A percentile compares a stretch with the other conserved stretches of the same genome.
These are phyloP conservation scores for Suhomyces ambrosiae DNA, from an alignment of 1,139 yeast genomes.

Conservation along the genomic window DNA sequence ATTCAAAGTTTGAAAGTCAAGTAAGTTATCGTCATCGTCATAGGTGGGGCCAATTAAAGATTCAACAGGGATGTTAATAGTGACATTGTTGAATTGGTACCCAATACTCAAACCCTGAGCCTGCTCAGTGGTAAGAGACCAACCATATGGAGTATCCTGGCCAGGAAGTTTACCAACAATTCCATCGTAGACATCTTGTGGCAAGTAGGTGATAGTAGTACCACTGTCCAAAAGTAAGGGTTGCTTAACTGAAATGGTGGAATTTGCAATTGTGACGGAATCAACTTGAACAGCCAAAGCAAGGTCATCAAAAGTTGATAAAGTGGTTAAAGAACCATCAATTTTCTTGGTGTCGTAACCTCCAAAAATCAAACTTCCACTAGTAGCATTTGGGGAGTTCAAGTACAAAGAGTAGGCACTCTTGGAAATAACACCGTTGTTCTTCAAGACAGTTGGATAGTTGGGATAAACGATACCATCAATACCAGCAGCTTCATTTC, in stretches of 20 bases:
- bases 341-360: slow-evolving; percentile 33
- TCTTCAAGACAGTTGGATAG: slow-evolving; percentile 11
- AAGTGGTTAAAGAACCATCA: slow-evolving; percentile 20
- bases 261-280: slow-evolving; percentile 1
- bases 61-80: slow-evolving; percentile 46
- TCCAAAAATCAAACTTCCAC: slow-evolving; percentile 32
- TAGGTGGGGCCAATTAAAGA: slow-evolving; percentile 27
- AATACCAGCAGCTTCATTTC: slow-evolving; percentile 13
- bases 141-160: background rate
- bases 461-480: slow-evolving; percentile 14
- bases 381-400: slow-evolving; percentile 15
- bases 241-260: background rate
- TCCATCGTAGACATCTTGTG: slow-evolving; percentile 37
- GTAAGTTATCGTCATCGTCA: slow-evolving; percentile 6
- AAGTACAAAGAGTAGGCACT: slow-evolving; percentile 26
- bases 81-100: slow-evolving; percentile 54
- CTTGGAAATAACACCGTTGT: slow-evolving; percentile 18
- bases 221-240: slow-evolving; percentile 61
- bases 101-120: background rate
- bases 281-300: background rate
- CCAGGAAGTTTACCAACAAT: background rate
- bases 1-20: background rate
- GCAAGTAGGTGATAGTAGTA: slow-evolving; percentile 59
- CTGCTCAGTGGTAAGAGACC: background rate
- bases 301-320: background rate